Evolutionary conservation across 2,329 filamentous ascomycete species (phyloP), one percentile per base, ranked within the genome.

Genomic region (Paramyrothecium sp.): DNA sequence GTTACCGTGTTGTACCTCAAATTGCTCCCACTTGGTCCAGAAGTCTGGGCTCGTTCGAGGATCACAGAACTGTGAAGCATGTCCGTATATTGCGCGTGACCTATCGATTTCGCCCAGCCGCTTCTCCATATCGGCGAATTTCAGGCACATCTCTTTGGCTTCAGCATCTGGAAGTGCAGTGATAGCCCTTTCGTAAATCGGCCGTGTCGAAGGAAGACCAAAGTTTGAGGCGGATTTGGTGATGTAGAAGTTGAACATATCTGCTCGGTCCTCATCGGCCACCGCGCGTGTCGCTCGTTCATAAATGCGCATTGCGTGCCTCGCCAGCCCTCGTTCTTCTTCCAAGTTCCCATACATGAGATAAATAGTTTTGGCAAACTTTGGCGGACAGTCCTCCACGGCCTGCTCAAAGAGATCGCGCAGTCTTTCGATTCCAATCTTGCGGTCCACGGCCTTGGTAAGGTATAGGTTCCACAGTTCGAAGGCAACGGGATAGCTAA

Each of bases 211-310:
- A 0, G 95, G 93, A 54, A 99, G 84, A 33, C 96, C 95, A 69
- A 99, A 99, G 75, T 99, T 99, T 20, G 92, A 96, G 2, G 95
- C 95, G 1, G 93, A 97, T 73, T 99, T 98, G 58, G 94, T 98
- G 70, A 99, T 97, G 79, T 99, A 99, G 71, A 98, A 97, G 73
- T 97, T 95, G 79, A 97, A 99, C 93, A 99, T 97, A 67, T 97
- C 92, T 59, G 93, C 89, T 54, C 92, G 85, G 73, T 99, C 94
- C 68, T 97, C 94, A 68, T 99, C 95, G 16, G 91, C 89, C 3
- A 99, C 96, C 13, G 94, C 93, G 33, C 95, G 87, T 5, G 95
- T 99, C 8, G 95, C 95, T 58, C 95, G 89, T 77, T 99, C 96
- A 75, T 99, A 99, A 65, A 99, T 99, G 58, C 95, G 90, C 95